Base-by-base conservation (phyloP, 345 rosid species). In the Eutrema japonicum region DNA sequence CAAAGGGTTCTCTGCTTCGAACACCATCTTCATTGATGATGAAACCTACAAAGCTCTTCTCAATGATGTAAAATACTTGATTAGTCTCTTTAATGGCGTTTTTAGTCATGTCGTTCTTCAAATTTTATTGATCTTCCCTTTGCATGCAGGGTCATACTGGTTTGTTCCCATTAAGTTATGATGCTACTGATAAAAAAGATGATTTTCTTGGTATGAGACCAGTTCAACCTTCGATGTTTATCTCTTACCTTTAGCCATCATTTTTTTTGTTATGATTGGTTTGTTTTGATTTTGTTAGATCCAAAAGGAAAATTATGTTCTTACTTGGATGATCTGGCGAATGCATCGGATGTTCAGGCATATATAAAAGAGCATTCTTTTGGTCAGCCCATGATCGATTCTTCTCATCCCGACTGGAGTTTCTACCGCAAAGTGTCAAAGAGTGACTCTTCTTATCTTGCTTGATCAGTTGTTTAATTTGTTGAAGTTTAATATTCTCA, bases 21-120 rank as follows among this genome's bases (percentile, higher is more conserved):
- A 81, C 59, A 79, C 86, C 0, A 10, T 71, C 42, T 47, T 83
- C 45, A 63, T 80, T 18, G 88, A 87, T 37, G 72, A 78, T 48
- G 60, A 77, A 7, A 82, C 91, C 3, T 77, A 82, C 68, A 85
- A 79, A 66, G 80, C 85, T 52, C 76, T 87, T 16, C 64, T 79
- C 0, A 85, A 83, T 79, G 84, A 87, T 22, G 91, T 87, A 85
- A 67, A 7, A 30, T 12, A 53, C 4, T 53, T 4, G 2, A 11
- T 22, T 37, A 11, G 29, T 6, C 18, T 7, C 40, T 53, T 30
- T 12, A 5, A 52, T 22, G 26, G 26, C 26, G 26, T 22, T 22
- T 22, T 22, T 22, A 22, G 2, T 29, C 5, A 10, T 11, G 2
- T 40, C 38, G 8, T 2, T 47, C 16, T 3, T 26, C 32, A 16